phyloP scores from a whole-genome alignment of 257 asterid species.

The Penstemon barbatus region DNA sequence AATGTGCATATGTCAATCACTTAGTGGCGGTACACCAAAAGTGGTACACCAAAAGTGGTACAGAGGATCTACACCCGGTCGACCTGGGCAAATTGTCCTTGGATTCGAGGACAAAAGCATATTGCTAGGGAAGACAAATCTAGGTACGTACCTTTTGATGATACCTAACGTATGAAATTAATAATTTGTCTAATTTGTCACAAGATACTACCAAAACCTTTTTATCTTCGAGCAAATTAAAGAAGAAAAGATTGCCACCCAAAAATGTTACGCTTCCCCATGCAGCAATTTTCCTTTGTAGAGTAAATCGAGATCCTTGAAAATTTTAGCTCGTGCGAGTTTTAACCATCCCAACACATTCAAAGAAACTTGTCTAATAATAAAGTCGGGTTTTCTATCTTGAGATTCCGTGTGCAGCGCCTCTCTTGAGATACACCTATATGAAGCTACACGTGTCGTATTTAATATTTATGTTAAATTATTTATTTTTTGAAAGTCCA shows the following conservation, averaged over 20 bases:
- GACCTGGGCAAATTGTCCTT: slow-evolving; percentile 14
- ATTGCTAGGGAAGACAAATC: slow-evolving; percentile 31
- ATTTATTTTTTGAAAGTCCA: too few species aligned
- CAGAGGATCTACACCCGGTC: too few species aligned
- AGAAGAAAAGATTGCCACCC: slow-evolving; percentile 19
- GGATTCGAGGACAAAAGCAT: slow-evolving; percentile 7
- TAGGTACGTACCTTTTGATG: slow-evolving; percentile 29
- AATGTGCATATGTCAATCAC: too few species aligned
- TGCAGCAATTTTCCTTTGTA: not conserved
- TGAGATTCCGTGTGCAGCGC: too few species aligned
- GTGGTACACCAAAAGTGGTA: too few species aligned
- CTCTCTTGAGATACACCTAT: too few species aligned
- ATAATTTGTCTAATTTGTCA: not conserved
- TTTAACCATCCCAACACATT: slow-evolving; percentile 1
- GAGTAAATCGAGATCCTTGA: not conserved
- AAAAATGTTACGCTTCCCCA: slow-evolving; percentile 16
- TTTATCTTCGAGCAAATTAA: slow-evolving; percentile 5
- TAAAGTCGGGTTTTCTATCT: too few species aligned
- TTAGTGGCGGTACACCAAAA: too few species aligned
- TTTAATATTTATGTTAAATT: too few species aligned
- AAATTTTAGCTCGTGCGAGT: not conserved
- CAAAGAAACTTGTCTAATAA: not conserved
- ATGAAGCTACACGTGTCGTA: too few species aligned
- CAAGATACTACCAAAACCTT: not conserved
- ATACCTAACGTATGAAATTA: not conserved